Conservation (phyloP, 805 yeast species). For the Ogataea saltuana region DNA sequence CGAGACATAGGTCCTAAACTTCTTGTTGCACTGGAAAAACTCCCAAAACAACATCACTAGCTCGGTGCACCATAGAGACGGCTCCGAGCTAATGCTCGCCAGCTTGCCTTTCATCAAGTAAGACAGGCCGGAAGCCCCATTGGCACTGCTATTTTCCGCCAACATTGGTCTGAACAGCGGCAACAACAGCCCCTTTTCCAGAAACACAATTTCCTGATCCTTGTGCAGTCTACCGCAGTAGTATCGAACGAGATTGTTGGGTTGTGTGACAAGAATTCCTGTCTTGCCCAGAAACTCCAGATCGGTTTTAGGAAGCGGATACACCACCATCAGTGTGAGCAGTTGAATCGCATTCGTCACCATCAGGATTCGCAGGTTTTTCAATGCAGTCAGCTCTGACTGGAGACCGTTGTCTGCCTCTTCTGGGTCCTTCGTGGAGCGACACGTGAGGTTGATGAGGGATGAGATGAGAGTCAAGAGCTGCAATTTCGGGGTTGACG, state of each 20-base stretch:
- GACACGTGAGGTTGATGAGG: conserved; percentile 60
- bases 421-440: conserved; percentile 42
- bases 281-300: conserved; percentile 37
- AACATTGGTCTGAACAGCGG: conserved; percentile 49
- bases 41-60: conserved; percentile 73
- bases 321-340: conserved; percentile 58
- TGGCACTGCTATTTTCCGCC: conserved; percentile 15
- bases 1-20: conserved; percentile 47
- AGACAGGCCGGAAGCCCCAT: conserved; percentile 25
- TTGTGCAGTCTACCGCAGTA: conserved; percentile 55
- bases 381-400: conserved; percentile 30
- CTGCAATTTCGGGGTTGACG: conserved; percentile 49
- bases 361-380: conserved; percentile 46
- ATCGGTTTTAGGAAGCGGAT: conserved; percentile 59
- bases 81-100: conserved; percentile 17
- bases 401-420: conserved; percentile 48
- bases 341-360: conserved; percentile 62
- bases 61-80: conserved; percentile 54
- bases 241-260: conserved; percentile 49
- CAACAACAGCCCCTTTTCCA: conserved; percentile 48
- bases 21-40: conserved; percentile 67
- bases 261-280: conserved; percentile 35
- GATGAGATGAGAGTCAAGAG: conserved; percentile 62
- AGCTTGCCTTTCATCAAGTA: conserved; percentile 30
- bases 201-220: conserved; percentile 52